These are phyloP conservation scores for Desmodesmus armatus DNA, from an alignment of 139 green algal species.

Conservation along the genomic window DNA sequence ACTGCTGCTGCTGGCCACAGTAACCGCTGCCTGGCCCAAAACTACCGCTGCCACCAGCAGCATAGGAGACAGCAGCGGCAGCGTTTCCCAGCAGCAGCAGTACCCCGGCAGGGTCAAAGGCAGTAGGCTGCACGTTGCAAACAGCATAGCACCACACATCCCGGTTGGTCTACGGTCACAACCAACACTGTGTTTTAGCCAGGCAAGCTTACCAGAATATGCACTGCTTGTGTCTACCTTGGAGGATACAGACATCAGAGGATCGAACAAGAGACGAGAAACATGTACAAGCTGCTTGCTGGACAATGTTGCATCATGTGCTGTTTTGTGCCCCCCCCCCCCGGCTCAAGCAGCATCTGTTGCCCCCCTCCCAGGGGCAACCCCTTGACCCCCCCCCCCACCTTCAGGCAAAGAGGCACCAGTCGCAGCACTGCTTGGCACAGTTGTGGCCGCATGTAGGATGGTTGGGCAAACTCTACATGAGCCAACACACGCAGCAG, in stretches of 20 bases:
- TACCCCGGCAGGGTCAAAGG: not conserved
- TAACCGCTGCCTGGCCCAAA: not conserved
- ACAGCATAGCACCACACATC: not conserved
- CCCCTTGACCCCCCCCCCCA: not conserved
- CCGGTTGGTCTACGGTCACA: not conserved
- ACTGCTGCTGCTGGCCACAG: not conserved
- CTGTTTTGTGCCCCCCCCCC: not conserved
- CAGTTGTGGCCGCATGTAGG: constrained; percentile 6
- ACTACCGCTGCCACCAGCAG: not conserved
- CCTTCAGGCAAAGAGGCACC: not conserved
- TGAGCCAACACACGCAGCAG: not conserved
- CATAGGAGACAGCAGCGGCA: not conserved
- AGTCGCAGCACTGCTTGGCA: not conserved
- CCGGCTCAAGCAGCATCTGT: not conserved
- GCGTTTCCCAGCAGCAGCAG: too few relatives aligned
- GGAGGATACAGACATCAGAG: too few relatives aligned
- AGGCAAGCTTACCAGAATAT: too few relatives aligned
- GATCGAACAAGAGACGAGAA: too few relatives aligned
- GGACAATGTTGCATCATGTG: not conserved
- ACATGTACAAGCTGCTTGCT: too few relatives aligned
- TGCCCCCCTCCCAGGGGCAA: not conserved
- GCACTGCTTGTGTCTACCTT: too few relatives aligned
- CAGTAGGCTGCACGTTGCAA: not conserved
- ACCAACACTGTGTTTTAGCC: not conserved
- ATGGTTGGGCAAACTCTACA: not conserved